These are phyloP conservation scores for Didymella pinodella DNA, from an alignment of 2,329 filamentous ascomycete genomes.

Conservation along the genomic window DNA sequence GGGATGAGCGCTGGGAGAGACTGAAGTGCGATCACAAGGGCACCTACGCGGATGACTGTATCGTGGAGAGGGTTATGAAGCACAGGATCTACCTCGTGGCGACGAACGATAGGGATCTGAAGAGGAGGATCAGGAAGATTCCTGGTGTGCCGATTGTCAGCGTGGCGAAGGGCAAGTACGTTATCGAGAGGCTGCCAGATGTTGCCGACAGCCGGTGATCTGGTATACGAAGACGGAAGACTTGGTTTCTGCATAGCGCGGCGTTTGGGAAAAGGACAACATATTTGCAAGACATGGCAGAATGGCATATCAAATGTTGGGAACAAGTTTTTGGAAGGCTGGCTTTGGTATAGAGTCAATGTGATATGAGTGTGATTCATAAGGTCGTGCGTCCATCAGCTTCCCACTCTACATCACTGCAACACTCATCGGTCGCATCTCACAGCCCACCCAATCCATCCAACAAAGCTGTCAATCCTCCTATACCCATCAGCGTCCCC, in stretches of 20 bases:
- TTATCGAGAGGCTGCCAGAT: conserved; percentile 89
- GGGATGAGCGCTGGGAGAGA: conserved; percentile 88
- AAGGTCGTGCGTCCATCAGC: background rate
- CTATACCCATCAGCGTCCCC: conserved; percentile 48
- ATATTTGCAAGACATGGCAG: background rate
- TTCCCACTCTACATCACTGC: background rate
- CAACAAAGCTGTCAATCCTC: conserved; percentile 49
- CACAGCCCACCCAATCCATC: conserved; percentile 44
- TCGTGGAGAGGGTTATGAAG: conserved; percentile 54
- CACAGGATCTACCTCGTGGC: conserved; percentile 57
- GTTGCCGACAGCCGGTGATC: conserved; percentile 68
- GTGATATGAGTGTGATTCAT: background rate
- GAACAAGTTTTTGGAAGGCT: background rate
- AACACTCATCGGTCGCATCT: background rate
- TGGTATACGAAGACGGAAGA: background rate
- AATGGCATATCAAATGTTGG: background rate
- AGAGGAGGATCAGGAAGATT: conserved; percentile 83
- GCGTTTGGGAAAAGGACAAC: conserved; percentile 16
- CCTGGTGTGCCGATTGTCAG: conserved; percentile 79
- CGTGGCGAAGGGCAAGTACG: conserved; percentile 88
- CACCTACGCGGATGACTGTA: conserved; percentile 78
- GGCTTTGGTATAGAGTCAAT: background rate
- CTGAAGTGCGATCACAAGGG: conserved; percentile 91
- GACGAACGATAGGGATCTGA: conserved; percentile 66
- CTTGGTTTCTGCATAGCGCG: conserved; percentile 21